Evolutionary conservation across 2,329 filamentous ascomycete genomes (phyloP), one percentile per base, ranked within the genome.

Genomic region (Daldinia eschscholtzii): DNA sequence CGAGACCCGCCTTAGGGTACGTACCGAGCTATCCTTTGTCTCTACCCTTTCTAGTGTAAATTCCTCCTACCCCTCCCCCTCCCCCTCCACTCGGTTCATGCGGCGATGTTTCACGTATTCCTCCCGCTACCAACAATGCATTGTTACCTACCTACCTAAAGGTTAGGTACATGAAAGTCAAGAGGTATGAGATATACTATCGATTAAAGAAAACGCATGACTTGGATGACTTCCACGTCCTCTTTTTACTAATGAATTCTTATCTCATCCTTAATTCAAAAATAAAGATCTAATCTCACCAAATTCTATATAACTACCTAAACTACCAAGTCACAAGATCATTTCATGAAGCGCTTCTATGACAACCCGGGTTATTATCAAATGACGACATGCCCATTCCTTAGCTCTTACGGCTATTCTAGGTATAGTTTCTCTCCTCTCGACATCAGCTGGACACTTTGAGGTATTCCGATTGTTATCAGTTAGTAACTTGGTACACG

Each of bases 71-170:
- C 23, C 9, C 15, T 28, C 6, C 26, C 46, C 15, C 26, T 30
- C 28, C 15, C 15, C 26, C 26, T n/a, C 46, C 44, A 48, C 20
- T 48, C 46, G 12, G 26, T 52, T 52, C 7, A 52, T 52, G 46
- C 46, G 46, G n/a, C 46, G 9, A 7, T 33, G 46, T 52, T 52
- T 52, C 46, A 52, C 26, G 23, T 18, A 50, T 50, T 50, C 46
- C 46, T 50, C 26, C 46, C 46, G 26, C 46, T 52, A 52, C 26
- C 46, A 18, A 52, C 46, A 52, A 52, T 52, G 46, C 46, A 52
- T 52, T 52, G 46, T 52, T 33, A 52, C 46, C 26, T 52, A 33
- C 6, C 10, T 23, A 20, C 41, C 41, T 46, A 5, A 35, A 35
- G 33, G 33, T 35, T 9, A 4, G 10, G 35, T 39, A 39, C 35